Conservation (phyloP, 768 basidiomycete genomes). For the Phlebiopsis flavidoalba region DNA sequence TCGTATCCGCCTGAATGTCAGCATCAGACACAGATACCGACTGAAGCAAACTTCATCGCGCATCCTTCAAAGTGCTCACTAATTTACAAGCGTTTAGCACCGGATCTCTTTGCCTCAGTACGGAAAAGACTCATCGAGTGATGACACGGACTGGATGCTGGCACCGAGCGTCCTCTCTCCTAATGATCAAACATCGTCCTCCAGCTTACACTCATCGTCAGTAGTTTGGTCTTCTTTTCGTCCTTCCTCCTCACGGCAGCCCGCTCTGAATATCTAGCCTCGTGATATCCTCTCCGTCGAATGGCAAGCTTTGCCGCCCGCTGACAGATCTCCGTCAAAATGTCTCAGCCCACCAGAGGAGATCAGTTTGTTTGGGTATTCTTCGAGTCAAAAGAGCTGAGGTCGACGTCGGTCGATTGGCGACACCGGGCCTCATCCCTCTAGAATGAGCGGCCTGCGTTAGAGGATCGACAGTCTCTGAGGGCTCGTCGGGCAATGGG, state of each 20-base stretch:
- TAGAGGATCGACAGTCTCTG: conserved; percentile 88
- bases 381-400: conserved; percentile 83
- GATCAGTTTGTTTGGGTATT: conserved; percentile 94
- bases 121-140: conserved; percentile 46
- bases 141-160: too few species aligned
- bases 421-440: conserved; percentile 91
- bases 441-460: conserved; percentile 80
- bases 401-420: conserved; percentile 78
- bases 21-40: conserved; percentile 94
- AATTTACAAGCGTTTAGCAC: conserved; percentile 8
- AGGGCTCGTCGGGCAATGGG: conserved; percentile 94
- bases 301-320: conserved; percentile 97
- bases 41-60: conserved; percentile 98
- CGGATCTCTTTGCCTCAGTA: not conserved
- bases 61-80: conserved; percentile 96
- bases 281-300: conserved; percentile 90
- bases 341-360: conserved; percentile 99
- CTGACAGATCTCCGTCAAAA: conserved; percentile 98
- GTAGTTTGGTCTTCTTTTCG: conserved; percentile 68
- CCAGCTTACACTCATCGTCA: conserved; percentile 67
- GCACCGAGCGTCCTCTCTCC: conserved; percentile 86
- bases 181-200: conserved; percentile 39
- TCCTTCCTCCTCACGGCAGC: conserved; percentile 79
- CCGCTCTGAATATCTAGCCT: conserved; percentile 78
- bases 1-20: conserved; percentile 97